Percentiles rank a stretch among this genome's conserved stretches.
Evolutionary conservation across 1,284 basidiomycete species (phyloP).

Genomic region (Naganishia sp.): DNA sequence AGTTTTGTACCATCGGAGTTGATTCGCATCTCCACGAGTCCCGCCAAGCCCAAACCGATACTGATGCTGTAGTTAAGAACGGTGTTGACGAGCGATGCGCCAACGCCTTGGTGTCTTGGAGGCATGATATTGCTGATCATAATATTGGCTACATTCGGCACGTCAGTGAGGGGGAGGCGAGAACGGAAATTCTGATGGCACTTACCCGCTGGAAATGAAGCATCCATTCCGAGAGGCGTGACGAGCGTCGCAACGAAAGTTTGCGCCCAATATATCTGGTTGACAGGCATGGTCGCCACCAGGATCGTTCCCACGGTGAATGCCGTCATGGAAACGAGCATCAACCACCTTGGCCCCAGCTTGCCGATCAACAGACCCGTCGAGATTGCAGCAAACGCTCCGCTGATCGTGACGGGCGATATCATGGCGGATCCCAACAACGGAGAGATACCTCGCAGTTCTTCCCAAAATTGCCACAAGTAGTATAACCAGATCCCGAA

Average conservation of each 20-base stretch:
- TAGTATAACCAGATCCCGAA: conserved; percentile 40
- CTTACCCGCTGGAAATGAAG: conserved; percentile 24
- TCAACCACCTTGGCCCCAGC: conserved; percentile 37
- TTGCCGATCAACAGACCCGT: conserved; percentile 39
- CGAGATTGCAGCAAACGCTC: conserved; percentile 37
- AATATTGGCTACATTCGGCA: conserved; percentile 14
- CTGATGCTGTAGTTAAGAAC: conserved; percentile 32
- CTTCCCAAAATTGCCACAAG: conserved; percentile 37
- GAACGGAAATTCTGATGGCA: too few relatives aligned
- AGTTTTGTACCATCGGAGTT: conserved; percentile 25
- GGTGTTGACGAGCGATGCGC: conserved; percentile 32
- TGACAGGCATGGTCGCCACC: conserved; percentile 33
- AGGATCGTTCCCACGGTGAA: conserved; percentile 40
- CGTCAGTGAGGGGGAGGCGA: neutral
- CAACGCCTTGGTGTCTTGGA: conserved; percentile 28
- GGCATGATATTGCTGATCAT: conserved; percentile 32
- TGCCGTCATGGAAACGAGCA: conserved; percentile 40
- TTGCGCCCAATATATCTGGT: conserved; percentile 38
- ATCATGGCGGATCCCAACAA: conserved; percentile 38
- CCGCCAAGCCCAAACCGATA: conserved; percentile 32
- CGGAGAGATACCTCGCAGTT: conserved; percentile 36
- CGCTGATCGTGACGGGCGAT: conserved; percentile 34
- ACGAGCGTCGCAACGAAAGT: conserved; percentile 34
- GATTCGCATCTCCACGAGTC: conserved; percentile 26
- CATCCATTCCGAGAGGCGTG: conserved; percentile 31